Evolutionary conservation across 345 rosid species (phyloP).

Genomic region (Rhizophora apiculata): DNA sequence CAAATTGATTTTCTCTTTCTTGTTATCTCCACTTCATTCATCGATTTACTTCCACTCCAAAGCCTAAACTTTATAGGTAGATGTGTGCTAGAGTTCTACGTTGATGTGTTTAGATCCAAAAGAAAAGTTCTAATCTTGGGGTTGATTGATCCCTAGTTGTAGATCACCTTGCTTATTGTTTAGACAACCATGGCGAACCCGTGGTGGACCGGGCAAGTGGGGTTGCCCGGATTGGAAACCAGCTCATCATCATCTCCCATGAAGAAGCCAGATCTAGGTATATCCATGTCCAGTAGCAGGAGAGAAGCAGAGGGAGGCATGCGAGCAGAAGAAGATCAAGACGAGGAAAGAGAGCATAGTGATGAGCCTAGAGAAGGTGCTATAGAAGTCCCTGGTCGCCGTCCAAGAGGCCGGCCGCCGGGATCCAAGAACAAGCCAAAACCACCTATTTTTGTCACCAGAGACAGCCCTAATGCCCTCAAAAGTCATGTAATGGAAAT

Average conservation of each 20-base stretch:
- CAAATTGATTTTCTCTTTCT: neutral
- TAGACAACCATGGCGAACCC: slow-evolving; percentile 21
- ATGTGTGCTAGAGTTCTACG: no score
- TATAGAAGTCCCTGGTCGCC: slow-evolving; percentile 49
- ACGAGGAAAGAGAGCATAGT: slow-evolving; percentile 49
- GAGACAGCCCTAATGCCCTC: slow-evolving; percentile 69
- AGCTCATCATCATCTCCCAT: slow-evolving; percentile 48
- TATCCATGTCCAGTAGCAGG: slow-evolving; percentile 48
- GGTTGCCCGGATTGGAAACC: slow-evolving; percentile 49
- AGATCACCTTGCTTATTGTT: neutral
- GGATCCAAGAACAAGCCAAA: slow-evolving; percentile 48
- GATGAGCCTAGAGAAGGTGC: slow-evolving; percentile 67
- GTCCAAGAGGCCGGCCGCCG: slow-evolving; percentile 55
- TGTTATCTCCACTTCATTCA: neutral
- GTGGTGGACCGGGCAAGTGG: slow-evolving; percentile 69
- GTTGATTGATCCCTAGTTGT: neutral
- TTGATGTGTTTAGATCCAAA: neutral
- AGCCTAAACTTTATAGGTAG: no score
- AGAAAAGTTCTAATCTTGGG: neutral
- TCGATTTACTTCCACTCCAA: neutral
- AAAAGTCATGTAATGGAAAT: slow-evolving; percentile 67
- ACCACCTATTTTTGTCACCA: slow-evolving; percentile 68
- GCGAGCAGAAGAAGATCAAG: slow-evolving; percentile 32
- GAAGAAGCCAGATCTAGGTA: slow-evolving; percentile 73
- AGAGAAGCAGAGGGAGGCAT: slow-evolving; percentile 36